phyloP scores from a whole-genome alignment of 768 basidiomycete species.

The Hortiboletus campestris region DNA sequence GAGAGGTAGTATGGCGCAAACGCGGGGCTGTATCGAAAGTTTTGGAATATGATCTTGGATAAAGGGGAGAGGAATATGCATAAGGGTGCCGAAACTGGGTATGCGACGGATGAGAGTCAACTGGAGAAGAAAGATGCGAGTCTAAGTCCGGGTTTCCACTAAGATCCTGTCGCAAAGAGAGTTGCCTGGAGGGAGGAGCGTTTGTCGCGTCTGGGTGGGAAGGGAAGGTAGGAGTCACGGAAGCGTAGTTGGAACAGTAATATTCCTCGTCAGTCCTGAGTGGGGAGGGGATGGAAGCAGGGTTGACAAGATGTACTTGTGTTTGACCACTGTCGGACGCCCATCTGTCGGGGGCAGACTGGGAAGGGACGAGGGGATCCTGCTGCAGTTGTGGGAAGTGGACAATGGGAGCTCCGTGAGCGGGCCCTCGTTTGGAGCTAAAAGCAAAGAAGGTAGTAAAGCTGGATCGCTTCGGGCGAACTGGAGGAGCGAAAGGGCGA shows the following conservation, averaged over 20 bases:
- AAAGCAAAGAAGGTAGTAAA: conserved; percentile 30
- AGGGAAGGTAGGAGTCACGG: conserved; percentile 26
- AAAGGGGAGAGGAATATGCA: conserved; percentile 39
- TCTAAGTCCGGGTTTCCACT: conserved; percentile 18
- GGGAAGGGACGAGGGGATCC: conserved; percentile 1
- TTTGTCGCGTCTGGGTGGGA: conserved; percentile 6
- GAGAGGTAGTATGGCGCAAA: conserved; percentile 23
- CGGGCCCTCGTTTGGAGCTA: conserved; percentile 23
- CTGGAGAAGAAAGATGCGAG: conserved; percentile 16
- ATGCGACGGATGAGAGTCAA: conserved; percentile 16
- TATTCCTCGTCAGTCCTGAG: conserved; percentile 40
- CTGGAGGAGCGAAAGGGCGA: conserved; percentile 17
- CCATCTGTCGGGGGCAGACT: conserved; percentile 20
- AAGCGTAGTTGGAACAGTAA: conserved; percentile 51
- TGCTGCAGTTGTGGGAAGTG: conserved; percentile 12
- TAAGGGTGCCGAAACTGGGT: conserved; percentile 48
- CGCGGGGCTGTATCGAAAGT: not conserved
- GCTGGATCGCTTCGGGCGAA: conserved; percentile 45
- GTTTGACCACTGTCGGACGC: conserved; percentile 3
- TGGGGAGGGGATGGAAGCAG: conserved; percentile 17
- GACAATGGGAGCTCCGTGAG: conserved; percentile 20
- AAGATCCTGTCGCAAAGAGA: conserved; percentile 16
- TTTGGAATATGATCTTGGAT: conserved; percentile 7
- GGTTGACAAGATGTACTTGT: conserved; percentile 10
- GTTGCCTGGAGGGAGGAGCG: conserved; percentile 15